Percentiles rank a stretch among this genome's conserved stretches.
These are phyloP conservation scores for Sporothrix schenckii DNA, from an alignment of 2,329 filamentous ascomycete genomes.

Conservation along the genomic window DNA sequence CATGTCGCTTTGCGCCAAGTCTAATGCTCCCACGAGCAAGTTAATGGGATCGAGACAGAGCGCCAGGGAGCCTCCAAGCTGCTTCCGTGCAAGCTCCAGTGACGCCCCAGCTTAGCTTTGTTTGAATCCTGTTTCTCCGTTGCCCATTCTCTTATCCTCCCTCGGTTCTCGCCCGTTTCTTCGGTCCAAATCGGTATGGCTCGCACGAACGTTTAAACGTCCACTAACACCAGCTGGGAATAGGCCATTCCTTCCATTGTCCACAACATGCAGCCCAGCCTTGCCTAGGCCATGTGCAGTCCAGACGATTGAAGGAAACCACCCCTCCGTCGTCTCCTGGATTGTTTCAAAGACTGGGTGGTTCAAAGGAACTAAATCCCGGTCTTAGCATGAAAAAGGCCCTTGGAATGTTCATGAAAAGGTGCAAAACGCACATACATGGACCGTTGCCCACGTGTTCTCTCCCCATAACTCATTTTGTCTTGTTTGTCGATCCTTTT, in stretches of 20 bases:
- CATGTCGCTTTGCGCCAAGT: conserved; percentile 4
- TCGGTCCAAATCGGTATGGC: neutral
- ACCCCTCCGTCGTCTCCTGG: neutral
- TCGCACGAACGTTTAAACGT: neutral
- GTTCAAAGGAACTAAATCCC: neutral
- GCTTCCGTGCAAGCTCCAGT: neutral
- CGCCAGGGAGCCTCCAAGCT: neutral
- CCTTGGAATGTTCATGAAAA: too few species aligned
- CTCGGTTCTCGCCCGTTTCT: neutral
- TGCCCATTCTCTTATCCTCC: neutral
- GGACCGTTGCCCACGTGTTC: conserved; percentile 10
- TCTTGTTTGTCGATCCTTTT: too few species aligned
- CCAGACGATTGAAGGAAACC: neutral
- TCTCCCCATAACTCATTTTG: neutral
- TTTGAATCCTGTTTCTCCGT: conserved; percentile 20
- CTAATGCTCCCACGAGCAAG: neutral
- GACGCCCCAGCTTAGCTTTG: neutral
- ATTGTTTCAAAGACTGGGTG: neutral
- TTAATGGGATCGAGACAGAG: neutral
- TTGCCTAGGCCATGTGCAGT: neutral
- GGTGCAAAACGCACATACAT: conserved; percentile 9
- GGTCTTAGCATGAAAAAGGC: neutral
- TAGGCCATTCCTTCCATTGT: neutral
- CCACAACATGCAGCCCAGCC: neutral
- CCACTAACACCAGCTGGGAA: conserved; percentile 1